phyloP scores from a whole-genome alignment of 306 rosid genomes.

The Boehmeria nivea region DNA sequence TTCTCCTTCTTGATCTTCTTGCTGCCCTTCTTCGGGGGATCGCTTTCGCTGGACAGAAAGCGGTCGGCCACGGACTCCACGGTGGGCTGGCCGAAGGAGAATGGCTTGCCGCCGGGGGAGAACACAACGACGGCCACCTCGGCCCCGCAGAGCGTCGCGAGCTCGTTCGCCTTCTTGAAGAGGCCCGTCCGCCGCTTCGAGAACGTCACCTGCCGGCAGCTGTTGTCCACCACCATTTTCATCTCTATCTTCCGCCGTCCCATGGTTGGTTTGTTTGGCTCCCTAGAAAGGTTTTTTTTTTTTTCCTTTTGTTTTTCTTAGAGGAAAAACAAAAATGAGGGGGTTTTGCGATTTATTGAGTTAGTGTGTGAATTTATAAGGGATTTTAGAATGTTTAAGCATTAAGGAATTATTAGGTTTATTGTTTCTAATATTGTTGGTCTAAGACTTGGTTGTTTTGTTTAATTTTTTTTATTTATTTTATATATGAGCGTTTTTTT shows the following conservation, averaged over 20 bases:
- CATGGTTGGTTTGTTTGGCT: conserved; percentile 11
- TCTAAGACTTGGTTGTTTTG: background rate
- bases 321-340: background rate
- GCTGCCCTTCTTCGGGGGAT: background rate
- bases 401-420: background rate
- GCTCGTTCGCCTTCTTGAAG: conserved; percentile 56
- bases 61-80: conserved; percentile 25
- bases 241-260: conserved; percentile 43
- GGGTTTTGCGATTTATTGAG: background rate
- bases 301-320: background rate
- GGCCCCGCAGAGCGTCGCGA: conserved; percentile 43
- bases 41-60: conserved; percentile 20
- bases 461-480: background rate
- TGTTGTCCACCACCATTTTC: conserved; percentile 29
- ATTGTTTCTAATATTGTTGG: conserved; percentile 8
- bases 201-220: conserved; percentile 42
- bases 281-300: background rate
- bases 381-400: background rate
- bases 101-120: conserved; percentile 46
- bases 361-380: background rate
- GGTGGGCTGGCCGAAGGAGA: conserved; percentile 44
- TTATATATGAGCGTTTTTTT: too few species aligned
- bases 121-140: conserved; percentile 37
- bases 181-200: conserved; percentile 56
- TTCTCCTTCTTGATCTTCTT: background rate